A percentile compares a stretch with the other conserved stretches of the same genome.
Conservation (phyloP, 257 asterid genomes). For the Solanum chilense region DNA sequence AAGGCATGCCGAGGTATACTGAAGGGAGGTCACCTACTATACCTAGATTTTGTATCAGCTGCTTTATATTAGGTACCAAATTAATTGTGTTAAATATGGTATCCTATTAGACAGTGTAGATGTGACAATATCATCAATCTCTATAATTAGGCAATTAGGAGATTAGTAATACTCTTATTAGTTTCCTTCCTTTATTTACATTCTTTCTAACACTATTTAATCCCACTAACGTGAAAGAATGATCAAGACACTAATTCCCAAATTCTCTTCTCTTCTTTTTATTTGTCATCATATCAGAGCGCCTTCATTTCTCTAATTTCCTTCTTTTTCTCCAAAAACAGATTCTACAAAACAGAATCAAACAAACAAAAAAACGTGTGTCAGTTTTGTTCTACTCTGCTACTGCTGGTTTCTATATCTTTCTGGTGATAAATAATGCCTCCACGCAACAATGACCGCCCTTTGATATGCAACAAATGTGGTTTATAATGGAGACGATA, state of each 20-base stretch:
- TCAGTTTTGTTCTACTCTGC: background rate
- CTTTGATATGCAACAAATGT: background rate
- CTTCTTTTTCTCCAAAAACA: background rate
- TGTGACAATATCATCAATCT: background rate
- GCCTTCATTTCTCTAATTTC: background rate
- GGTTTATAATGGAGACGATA: background rate
- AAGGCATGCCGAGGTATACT: background rate
- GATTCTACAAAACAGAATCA: background rate
- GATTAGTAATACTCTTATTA: background rate
- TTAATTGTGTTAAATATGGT: background rate
- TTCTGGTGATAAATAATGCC: background rate
- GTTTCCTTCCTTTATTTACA: background rate
- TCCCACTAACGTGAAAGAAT: background rate
- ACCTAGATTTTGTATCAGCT: background rate
- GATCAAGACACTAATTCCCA: background rate
- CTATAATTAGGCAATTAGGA: background rate
- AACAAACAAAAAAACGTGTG: background rate
- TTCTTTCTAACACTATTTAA: no score
- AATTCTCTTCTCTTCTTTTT: background rate
- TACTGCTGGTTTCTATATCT: background rate
- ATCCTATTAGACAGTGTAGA: background rate
- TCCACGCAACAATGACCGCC: background rate
- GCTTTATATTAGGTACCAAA: background rate
- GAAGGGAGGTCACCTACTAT: background rate
- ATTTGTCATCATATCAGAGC: background rate